phyloP scores from a whole-genome alignment of 2,329 filamentous ascomycete genomes.

The Ascocoryne sarcoides region DNA sequence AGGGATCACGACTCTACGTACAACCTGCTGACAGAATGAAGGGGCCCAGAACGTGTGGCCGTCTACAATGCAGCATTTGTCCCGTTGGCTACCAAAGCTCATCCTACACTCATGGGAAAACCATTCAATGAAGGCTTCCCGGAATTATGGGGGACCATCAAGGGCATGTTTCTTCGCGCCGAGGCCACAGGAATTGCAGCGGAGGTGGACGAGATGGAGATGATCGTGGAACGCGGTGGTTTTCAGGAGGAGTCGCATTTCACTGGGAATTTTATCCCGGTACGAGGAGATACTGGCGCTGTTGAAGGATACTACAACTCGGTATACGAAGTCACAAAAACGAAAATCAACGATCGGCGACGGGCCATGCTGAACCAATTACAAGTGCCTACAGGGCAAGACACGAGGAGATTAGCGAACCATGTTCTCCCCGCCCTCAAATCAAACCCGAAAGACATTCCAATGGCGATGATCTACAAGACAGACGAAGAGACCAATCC shows the following conservation, averaged over 20 bases:
- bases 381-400: slow-evolving; percentile 7
- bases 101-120: slow-evolving; percentile 20
- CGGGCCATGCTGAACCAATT: slow-evolving; percentile 17
- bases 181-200: slow-evolving; percentile 15
- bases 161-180: slow-evolving; percentile 14
- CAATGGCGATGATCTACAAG: slow-evolving; percentile 23
- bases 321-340: slow-evolving; percentile 19
- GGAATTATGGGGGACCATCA: slow-evolving; percentile 14
- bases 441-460: slow-evolving; percentile 19
- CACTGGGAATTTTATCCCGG: slow-evolving; percentile 22
- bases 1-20: neutral
- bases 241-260: slow-evolving; percentile 24
- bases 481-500: slow-evolving; percentile 17
- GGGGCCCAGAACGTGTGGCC: slow-evolving; percentile 18
- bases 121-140: slow-evolving; percentile 15
- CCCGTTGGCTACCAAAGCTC: slow-evolving; percentile 17
- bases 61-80: slow-evolving; percentile 24
- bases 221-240: slow-evolving; percentile 18
- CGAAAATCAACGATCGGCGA: slow-evolving; percentile 20
- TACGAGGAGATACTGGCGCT: slow-evolving; percentile 16
- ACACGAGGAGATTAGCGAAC: slow-evolving; percentile 7
- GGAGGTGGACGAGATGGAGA: slow-evolving; percentile 17
- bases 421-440: slow-evolving; percentile 18
- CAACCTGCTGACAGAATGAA: slow-evolving; percentile 3
- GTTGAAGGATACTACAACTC: slow-evolving; percentile 22